phyloP scores from a whole-genome alignment of 805 yeast species.

The Pichia thaimueangensis region DNA sequence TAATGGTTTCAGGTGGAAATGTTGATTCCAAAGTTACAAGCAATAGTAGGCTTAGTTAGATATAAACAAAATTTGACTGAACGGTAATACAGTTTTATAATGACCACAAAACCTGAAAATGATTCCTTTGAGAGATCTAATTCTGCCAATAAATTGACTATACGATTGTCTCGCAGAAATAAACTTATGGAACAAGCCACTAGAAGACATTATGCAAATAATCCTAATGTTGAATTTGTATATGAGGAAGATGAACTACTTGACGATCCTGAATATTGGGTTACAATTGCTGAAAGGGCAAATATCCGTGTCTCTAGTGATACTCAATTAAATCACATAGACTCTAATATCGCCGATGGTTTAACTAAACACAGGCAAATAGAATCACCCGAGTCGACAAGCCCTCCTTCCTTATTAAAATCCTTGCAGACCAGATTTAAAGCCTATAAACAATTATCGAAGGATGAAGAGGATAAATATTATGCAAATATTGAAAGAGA shows the following conservation, averaged over 20 bases:
- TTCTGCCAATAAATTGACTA: slow-evolving; percentile 7
- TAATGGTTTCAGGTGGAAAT: too few relatives aligned
- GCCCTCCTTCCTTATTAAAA: slow-evolving; percentile 8
- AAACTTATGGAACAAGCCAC: slow-evolving; percentile 23
- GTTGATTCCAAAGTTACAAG: too few relatives aligned
- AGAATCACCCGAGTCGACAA: background rate
- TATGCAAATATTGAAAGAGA: slow-evolving; percentile 33
- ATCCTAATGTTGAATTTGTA: slow-evolving; percentile 14
- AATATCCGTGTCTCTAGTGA: slow-evolving; percentile 16
- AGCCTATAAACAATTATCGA: slow-evolving; percentile 26
- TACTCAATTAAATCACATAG: background rate
- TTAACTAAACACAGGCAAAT: too few relatives aligned
- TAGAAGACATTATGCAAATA: slow-evolving; percentile 17
- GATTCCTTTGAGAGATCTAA: background rate
- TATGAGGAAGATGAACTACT: slow-evolving; percentile 12
- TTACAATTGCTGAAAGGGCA: slow-evolving; percentile 25
- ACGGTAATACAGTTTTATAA: too few relatives aligned
- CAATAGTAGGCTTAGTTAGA: too few relatives aligned
- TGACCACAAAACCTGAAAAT: background rate
- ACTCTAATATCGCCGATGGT: background rate
- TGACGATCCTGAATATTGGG: slow-evolving; percentile 24
- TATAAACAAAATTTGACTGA: too few relatives aligned
- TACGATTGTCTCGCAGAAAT: slow-evolving; percentile 15
- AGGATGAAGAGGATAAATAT: slow-evolving; percentile 32
- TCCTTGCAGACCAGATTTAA: slow-evolving; percentile 30